phyloP scores from a whole-genome alignment of 2,329 filamentous ascomycete genomes.

The Botryotinia calthae region DNA sequence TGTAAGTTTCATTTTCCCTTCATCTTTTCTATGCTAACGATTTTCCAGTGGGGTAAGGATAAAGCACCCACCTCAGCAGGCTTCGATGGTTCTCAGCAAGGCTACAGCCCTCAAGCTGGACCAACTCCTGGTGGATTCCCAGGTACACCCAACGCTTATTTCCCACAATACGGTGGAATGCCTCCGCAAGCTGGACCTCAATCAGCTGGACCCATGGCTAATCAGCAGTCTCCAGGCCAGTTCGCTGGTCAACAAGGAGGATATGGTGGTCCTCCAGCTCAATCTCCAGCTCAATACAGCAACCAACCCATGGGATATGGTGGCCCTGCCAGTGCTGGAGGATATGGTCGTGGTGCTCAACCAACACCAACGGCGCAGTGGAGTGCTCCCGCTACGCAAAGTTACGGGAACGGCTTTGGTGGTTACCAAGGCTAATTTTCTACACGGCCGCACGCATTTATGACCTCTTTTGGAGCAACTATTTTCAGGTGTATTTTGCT shows the following conservation, averaged over 20 bases:
- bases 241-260: slow-evolving; percentile 66
- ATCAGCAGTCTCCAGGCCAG: slow-evolving; percentile 42
- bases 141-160: slow-evolving; percentile 76
- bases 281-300: slow-evolving; percentile 61
- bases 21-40: slow-evolving; percentile 38
- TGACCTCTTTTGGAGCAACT: slow-evolving; percentile 20
- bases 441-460: slow-evolving; percentile 14
- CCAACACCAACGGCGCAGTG: slow-evolving; percentile 40
- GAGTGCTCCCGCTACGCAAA: slow-evolving; percentile 56
- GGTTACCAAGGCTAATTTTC: slow-evolving; percentile 57
- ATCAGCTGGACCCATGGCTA: slow-evolving; percentile 41
- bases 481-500: slow-evolving; percentile 24
- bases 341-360: slow-evolving; percentile 74
- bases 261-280: slow-evolving; percentile 60
- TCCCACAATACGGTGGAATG: slow-evolving; percentile 87
- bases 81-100: slow-evolving; percentile 74
- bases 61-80: slow-evolving; percentile 78
- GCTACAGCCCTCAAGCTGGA: slow-evolving; percentile 70
- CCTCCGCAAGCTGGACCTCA: slow-evolving; percentile 40
- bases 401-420: slow-evolving; percentile 61
- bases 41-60: slow-evolving; percentile 90
- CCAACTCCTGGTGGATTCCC: slow-evolving; percentile 69
- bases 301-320: slow-evolving; percentile 71
- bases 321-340: slow-evolving; percentile 72
- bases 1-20: slow-evolving; percentile 58